phyloP scores from a whole-genome alignment of 2,329 filamentous ascomycete species.

The Aspergillus fumigatiaffinis region DNA sequence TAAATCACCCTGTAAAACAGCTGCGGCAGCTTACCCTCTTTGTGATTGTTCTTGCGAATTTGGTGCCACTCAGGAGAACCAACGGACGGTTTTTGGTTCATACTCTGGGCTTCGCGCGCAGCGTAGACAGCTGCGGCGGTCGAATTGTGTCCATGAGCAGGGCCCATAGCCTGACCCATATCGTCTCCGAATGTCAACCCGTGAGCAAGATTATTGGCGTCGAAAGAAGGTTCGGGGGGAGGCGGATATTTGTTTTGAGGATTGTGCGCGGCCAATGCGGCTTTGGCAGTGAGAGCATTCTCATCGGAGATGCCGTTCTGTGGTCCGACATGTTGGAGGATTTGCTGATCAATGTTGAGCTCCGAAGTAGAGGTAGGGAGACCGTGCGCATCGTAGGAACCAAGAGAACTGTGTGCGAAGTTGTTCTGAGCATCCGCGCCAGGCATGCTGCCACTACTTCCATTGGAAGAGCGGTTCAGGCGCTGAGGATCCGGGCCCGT shows the following conservation, averaged over 20 bases:
- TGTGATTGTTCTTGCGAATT: conserved; percentile 94
- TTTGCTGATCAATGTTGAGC: conserved; percentile 44
- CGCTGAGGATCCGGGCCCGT: conserved; percentile 39
- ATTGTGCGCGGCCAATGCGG: conserved; percentile 43
- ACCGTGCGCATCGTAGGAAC: conserved; percentile 37
- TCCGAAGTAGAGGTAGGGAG: conserved; percentile 34
- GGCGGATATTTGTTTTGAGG: conserved; percentile 44
- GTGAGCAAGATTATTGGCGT: conserved; percentile 33
- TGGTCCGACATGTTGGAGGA: conserved; percentile 47
- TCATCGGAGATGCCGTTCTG: conserved; percentile 52
- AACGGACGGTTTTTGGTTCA: conserved; percentile 74
- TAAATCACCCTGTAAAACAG: conserved; percentile 8
- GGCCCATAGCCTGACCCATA: conserved; percentile 36
- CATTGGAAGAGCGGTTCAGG: conserved; percentile 38
- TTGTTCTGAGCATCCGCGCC: conserved; percentile 30
- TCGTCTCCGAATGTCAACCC: conserved; percentile 38
- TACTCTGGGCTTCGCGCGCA: conserved; percentile 48
- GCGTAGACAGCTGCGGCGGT: conserved; percentile 58
- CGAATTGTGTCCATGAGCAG: conserved; percentile 44
- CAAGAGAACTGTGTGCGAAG: conserved; percentile 31
- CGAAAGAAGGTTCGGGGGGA: conserved; percentile 38
- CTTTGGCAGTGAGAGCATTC: conserved; percentile 45
- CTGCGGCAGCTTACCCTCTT: conserved; percentile 68
- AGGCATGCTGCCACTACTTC: conserved; percentile 37
- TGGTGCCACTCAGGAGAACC: conserved; percentile 98